Base-by-base conservation (phyloP, 202 grass and related monocot species). In the Eragrostis tef region DNA sequence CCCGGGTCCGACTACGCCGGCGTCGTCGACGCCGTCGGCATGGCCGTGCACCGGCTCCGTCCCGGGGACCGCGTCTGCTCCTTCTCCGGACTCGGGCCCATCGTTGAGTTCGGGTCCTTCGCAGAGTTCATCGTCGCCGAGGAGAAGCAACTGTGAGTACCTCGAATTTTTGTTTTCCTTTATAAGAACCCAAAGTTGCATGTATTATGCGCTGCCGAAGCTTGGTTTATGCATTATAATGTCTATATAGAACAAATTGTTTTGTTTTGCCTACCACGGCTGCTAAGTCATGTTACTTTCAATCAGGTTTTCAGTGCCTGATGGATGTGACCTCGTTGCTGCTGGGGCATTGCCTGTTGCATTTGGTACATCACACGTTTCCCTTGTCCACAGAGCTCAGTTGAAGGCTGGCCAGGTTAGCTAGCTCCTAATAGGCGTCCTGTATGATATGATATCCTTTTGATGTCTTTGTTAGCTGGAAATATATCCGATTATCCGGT, bases 341-440 rank as follows among this genome's bases (percentile, higher is more conserved):
- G 92, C 88, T 91, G 95, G 88, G 83, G 95, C 94, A 67, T 79
- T 98, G 51, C 90, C 94, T 88, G 94, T 98, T 74, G 90, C 86
- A 82, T 98, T 87, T 85, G 94, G 94, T 19, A 94, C 95, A 86
- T 94, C 95, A 27, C 95, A 98, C 89, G 51, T 98, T 66, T 88
- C 82, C 67, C 86, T 98, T 67, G 92, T 89, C 81, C 92, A 98
- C 69, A 89, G 95, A 80, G 95, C 95, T 22, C 87, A 98, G 52
- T 77, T 94, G 39, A 98, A 98, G 78, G 78, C 86, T 53, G 90
- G 88, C 77, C 95, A 94, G 89, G 95, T 98, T 27, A 22, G 77
- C 27, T 27, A 22, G 77, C 27, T 84, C 75, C 52, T 11, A 2
- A 31, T 75, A 73, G 46, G 48, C 71, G n/a, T 81, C 21, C 4